Base-by-base conservation (phyloP, 2,329 filamentous ascomycete species). In the Alternaria sp. region DNA sequence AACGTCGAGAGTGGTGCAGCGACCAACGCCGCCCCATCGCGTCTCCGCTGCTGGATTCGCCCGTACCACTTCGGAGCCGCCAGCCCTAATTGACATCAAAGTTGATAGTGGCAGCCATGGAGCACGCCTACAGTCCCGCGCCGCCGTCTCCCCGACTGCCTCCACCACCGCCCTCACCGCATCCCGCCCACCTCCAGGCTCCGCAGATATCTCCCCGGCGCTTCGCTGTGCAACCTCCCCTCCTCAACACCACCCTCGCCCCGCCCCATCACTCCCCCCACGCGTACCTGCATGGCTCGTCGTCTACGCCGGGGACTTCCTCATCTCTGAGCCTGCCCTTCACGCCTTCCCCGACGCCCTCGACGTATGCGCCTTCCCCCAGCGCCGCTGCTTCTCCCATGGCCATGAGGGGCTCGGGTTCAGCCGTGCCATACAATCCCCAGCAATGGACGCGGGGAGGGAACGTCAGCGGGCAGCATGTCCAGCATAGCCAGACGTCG, bases 401-500 rank as follows among this genome's bases (percentile, higher is more conserved):
- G 78, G 76, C 79, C 9, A 73, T 77, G 74, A 74, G 76, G 68
- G 61, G 56, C 51, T 51, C 61, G n/a, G 57, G 32, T 58, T 62
- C 74, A 50, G 70, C 69, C 40, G 74, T 75, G 52, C 79, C 82
- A 1, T 85, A 85, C 76, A 84, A 85, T 69, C 83, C 83, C 36
- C 81, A 82, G 69, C 82, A 85, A 80, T 85, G 83, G 83, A 79
- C 75, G 68, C 78, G 80, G 62, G 73, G 72, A 58, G 79, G 74
- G 15, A 76, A 78, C 52, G 71, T 78, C 9, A 77, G 77, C 62
- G 82, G 80, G 19, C 71, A 74, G 59, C 77, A 79, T 70, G 67
- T 79, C 19, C 77, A 77, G 26, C 72, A 79, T 62, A 71, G 62
- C 59, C 76, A 75, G 58, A 69, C 67, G 65, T 70, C 65, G 52